Conservation (phyloP, 208 protist species). For the Trypanosoma theileri region DNA sequence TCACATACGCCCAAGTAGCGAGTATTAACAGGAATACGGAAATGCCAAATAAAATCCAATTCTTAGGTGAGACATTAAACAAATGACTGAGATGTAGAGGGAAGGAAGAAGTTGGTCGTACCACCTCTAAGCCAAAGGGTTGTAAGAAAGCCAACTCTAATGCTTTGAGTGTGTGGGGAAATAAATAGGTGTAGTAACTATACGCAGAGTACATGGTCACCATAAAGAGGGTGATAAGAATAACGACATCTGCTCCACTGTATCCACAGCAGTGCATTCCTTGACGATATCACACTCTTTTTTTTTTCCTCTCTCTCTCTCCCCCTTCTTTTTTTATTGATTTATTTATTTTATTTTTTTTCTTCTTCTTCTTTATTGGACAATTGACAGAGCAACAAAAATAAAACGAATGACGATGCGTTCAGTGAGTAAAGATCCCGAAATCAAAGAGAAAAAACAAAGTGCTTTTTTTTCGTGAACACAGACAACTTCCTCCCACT, state of each 20-base stretch:
- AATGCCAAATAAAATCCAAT: constrained; percentile 60
- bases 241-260: constrained; percentile 48
- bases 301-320: background rate
- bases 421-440: too few relatives aligned
- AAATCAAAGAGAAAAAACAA: too few relatives aligned
- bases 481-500: too few relatives aligned
- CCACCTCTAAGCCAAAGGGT: constrained; percentile 13
- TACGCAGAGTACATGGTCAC: constrained; percentile 67
- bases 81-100: constrained; percentile 24
- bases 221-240: constrained; percentile 55
- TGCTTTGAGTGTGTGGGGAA: constrained; percentile 55
- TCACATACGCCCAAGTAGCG: constrained; percentile 70
- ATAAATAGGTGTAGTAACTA: constrained; percentile 79
- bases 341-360: background rate
- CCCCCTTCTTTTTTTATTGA: background rate
- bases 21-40: constrained; percentile 63
- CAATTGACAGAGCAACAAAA: too few relatives aligned
- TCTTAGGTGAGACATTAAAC: constrained; percentile 24
- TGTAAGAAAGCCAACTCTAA: constrained; percentile 26
- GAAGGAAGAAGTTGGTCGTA: constrained; percentile 27
- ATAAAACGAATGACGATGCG: too few relatives aligned
- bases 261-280: constrained; percentile 35
- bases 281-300: background rate
- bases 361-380: background rate
- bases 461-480: too few relatives aligned